A percentile compares a stretch with the other conserved stretches of the same genome.
These are phyloP conservation scores for Neolecta irregularis DNA, from an alignment of 1,139 yeast species.

Conservation along the genomic window DNA sequence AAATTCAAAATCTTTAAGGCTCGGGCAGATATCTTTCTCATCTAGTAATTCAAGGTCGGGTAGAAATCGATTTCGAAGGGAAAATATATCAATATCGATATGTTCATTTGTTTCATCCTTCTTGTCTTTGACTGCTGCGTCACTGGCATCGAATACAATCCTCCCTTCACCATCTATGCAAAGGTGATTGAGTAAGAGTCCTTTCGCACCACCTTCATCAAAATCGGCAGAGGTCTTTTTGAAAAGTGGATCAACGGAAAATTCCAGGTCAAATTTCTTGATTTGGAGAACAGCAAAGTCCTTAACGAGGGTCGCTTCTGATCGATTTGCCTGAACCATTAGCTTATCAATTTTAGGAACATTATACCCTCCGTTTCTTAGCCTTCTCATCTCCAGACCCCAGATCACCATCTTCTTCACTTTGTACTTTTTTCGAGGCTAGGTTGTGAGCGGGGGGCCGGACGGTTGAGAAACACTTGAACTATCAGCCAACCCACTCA, in stretches of 20 bases:
- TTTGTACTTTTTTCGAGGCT: slow-evolving; percentile 18
- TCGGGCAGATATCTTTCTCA: slow-evolving; percentile 22
- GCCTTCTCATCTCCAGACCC: slow-evolving; percentile 22
- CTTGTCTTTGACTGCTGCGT: slow-evolving; percentile 15
- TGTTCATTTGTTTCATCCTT: slow-evolving; percentile 6
- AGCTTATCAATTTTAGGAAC: neutral
- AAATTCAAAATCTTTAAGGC: slow-evolving; percentile 29
- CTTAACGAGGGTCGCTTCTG: slow-evolving; percentile 34
- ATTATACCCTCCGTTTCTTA: no score
- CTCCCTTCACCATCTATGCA: slow-evolving; percentile 42
- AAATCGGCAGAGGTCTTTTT: slow-evolving; percentile 81
- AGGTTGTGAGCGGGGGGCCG: slow-evolving; percentile 20
- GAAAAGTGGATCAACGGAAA: slow-evolving; percentile 74
- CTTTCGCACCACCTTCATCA: slow-evolving; percentile 91
- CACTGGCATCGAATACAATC: slow-evolving; percentile 42
- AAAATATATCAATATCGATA: slow-evolving; percentile 4
- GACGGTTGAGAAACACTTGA: slow-evolving; percentile 24
- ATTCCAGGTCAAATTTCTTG: slow-evolving; percentile 60
- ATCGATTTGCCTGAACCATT: slow-evolving; percentile 12
- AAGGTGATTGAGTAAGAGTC: slow-evolving; percentile 59
- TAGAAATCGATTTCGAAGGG: slow-evolving; percentile 9
- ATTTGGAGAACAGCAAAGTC: slow-evolving; percentile 47
- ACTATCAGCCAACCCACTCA: slow-evolving; percentile 48
- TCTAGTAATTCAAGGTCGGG: slow-evolving; percentile 11
- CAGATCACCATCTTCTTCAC: slow-evolving; percentile 19